Evolutionary conservation across 805 yeast species (phyloP), one percentile per base, ranked within the genome.

Genomic region (Blastobotrys attinorum): DNA sequence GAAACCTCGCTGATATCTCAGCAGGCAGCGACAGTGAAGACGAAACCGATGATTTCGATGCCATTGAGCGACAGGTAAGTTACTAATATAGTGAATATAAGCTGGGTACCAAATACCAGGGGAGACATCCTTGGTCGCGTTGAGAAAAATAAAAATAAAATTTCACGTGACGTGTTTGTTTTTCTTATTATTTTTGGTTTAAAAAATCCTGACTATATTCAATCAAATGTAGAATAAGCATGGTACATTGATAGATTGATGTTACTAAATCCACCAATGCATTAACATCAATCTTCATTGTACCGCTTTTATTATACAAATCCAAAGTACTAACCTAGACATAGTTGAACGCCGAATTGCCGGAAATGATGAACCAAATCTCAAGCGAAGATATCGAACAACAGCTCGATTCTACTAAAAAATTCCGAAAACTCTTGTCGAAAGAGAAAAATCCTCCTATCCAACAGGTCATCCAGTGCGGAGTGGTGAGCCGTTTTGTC

Each of bases 371-470:
- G 66, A 83, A 79, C 56, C 79, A 81, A 61, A 80, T 92, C 56
- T 76, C 74, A 53, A 79, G 94, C 20, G 70, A 73, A 49, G 86
- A 84, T 58, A 73, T 84, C 52, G 90, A 86, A 57, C 73, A 73
- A 49, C 96, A 87, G 65, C 70, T 90, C 56, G 81, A 77, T 44
- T 95, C 97, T 42, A 89, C 97, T 31, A 81, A 87, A 51, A 84
- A 84, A 60, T 90, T 92, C 68, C 80, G 98, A 69, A 95, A 90
- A 67, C 81, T 89, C 44, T 71, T 92, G 55, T 85, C 96, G 34
- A 82, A 92, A 61, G 98, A 92, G 66, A 85, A 82, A 61, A 86
- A 88, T 63, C 98, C 98, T 5, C 98, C 98, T 41, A 90, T 92
- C 56, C 94, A 88, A 65, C 69, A 83, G 48, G 97, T 92, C 29